Evolutionary conservation across 2,329 filamentous ascomycete genomes (phyloP).

Genomic region (Sporothrix mexicana): DNA sequence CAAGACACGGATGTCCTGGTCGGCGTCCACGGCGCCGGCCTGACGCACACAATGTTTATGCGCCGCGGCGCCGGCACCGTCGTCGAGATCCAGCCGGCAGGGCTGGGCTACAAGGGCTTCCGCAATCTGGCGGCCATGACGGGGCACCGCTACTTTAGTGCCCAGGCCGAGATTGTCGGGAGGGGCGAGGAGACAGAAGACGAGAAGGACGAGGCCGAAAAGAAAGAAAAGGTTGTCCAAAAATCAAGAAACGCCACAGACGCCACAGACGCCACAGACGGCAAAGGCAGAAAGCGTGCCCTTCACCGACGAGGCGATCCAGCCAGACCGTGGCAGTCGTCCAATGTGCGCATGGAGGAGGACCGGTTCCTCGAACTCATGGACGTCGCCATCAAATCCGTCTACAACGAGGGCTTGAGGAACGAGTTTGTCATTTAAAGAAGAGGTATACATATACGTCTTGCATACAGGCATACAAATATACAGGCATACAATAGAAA

Average conservation of each 20-base stretch:
- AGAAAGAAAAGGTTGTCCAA: not conserved
- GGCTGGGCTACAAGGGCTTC: slow-evolving; percentile 48
- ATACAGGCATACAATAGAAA: no score
- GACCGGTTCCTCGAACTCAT: slow-evolving; percentile 33
- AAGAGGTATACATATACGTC: not conserved
- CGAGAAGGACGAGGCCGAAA: not conserved
- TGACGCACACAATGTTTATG: slow-evolving; percentile 52
- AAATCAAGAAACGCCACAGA: not conserved
- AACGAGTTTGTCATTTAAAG: slow-evolving; percentile 26
- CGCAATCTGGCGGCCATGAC: slow-evolving; percentile 50
- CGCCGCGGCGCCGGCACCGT: slow-evolving; percentile 43
- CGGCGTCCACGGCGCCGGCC: slow-evolving; percentile 52
- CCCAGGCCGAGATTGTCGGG: slow-evolving; percentile 41
- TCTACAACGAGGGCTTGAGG: slow-evolving; percentile 33
- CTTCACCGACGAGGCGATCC: not conserved
- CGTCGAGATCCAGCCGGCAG: slow-evolving; percentile 51
- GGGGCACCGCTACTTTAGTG: slow-evolving; percentile 48
- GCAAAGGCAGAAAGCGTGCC: not conserved
- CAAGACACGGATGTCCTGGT: slow-evolving; percentile 50
- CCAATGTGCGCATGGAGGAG: slow-evolving; percentile 33
- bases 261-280: not conserved
- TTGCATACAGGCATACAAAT: no score
- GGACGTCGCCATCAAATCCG: slow-evolving; percentile 35
- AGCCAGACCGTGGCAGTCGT: slow-evolving; percentile 29
- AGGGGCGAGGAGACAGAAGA: not conserved